These are phyloP conservation scores for Trichoderma koningii DNA, from an alignment of 2,329 filamentous ascomycete species.

Conservation along the genomic window DNA sequence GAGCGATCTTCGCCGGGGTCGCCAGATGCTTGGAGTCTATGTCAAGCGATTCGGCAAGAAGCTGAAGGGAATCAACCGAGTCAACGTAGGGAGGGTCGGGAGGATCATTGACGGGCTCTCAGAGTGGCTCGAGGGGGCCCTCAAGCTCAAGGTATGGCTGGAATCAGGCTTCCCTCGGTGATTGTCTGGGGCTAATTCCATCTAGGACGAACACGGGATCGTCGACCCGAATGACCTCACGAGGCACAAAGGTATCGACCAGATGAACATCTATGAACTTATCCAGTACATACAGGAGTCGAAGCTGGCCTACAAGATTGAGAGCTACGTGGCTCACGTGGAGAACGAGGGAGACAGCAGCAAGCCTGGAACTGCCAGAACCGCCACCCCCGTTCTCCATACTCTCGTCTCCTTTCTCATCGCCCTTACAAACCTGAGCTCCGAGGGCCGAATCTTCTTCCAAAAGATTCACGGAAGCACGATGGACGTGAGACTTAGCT, in stretches of 20 bases:
- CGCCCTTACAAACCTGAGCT: constrained; percentile 82
- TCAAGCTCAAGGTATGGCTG: constrained; percentile 48
- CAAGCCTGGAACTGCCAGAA: constrained; percentile 31
- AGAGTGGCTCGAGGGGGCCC: constrained; percentile 63
- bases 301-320: constrained; percentile 90
- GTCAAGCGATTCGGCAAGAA: constrained; percentile 85
- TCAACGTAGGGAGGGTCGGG: constrained; percentile 86
- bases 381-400: constrained; percentile 55
- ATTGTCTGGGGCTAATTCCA: constrained; percentile 6
- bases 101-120: constrained; percentile 79
- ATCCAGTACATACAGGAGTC: constrained; percentile 87
- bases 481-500: constrained; percentile 67
- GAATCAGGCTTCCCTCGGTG: constrained; percentile 9
- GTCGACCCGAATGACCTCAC: constrained; percentile 73
- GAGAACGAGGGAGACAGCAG: constrained; percentile 49
- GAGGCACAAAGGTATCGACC: constrained; percentile 82
- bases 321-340: constrained; percentile 74
- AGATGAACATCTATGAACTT: constrained; percentile 91
- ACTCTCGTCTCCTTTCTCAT: constrained; percentile 65
- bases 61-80: constrained; percentile 85
- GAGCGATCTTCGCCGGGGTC: constrained; percentile 69
- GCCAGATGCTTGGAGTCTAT: constrained; percentile 77
- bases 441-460: constrained; percentile 67
- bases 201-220: constrained; percentile 59
- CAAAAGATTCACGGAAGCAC: constrained; percentile 46